Conservation (phyloP, 306 rosid species). For the Acacia acuminata region DNA sequence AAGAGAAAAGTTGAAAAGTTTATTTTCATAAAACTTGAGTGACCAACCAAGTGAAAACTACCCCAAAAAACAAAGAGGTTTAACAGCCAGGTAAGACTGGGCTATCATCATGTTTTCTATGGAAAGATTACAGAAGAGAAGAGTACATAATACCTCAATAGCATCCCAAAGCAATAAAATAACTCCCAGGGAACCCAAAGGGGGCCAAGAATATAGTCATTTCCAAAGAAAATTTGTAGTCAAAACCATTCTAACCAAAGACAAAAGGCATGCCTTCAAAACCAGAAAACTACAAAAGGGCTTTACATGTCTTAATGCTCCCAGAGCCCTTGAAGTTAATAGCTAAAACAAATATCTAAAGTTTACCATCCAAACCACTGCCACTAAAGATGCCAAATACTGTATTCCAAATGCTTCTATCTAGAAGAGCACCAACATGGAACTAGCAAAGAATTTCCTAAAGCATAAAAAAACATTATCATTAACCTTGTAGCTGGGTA, state of each 20-base stretch:
- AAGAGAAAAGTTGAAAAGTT: conserved; percentile 1
- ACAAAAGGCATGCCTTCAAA: background rate
- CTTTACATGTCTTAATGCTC: background rate
- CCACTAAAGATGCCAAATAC: background rate
- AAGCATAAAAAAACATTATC: background rate
- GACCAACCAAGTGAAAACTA: conserved; percentile 4
- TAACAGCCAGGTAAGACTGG: background rate
- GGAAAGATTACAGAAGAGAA: background rate
- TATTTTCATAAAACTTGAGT: background rate
- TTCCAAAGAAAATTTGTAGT: background rate
- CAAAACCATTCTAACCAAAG: background rate
- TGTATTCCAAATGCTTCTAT: background rate
- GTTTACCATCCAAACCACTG: background rate
- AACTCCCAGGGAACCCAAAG: background rate
- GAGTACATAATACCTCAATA: background rate
- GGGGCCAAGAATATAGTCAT: background rate
- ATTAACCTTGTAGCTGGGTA: background rate
- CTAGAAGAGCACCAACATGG: background rate
- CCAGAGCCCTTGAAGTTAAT: background rate
- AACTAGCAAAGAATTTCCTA: conserved; percentile 4
- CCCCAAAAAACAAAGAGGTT: background rate
- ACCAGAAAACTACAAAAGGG: background rate
- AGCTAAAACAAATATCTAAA: background rate
- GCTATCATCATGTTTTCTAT: background rate
- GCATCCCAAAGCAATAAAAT: background rate